Evolutionary conservation across 805 yeast genomes (phyloP), one percentile per base, ranked within the genome.

Genomic region (Barnettozyma pratensis): DNA sequence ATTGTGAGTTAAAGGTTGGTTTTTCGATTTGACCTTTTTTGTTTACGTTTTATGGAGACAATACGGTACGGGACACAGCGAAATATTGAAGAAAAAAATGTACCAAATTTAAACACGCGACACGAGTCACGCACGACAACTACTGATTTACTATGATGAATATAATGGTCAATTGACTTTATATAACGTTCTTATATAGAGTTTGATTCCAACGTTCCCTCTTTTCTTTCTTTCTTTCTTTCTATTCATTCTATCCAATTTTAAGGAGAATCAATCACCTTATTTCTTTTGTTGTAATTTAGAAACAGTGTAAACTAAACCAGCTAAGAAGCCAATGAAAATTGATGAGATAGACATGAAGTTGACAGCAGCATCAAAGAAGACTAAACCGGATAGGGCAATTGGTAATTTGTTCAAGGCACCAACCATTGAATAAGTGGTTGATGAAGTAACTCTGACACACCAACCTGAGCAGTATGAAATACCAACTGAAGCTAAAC

Each of bases 381-480:
- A 92, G 58, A 94, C 65, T 68, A 94, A 80, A 39, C 99, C 99
- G 37, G 96, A 84, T 51, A 94, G 77, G 12, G 99, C 99, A 64
- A 94, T 89, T 65, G 99, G 99, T 62, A 94, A 82, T 74, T 94
- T 94, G 81, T 94, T 94, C 70, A 94, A 80, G 47, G 99, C 99
- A 69, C 99, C 99, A 51, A 94, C 98, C 99, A 94, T 94, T 47
- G 97, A 89, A 75, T 94, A 94, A 48, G 99, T 94, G 48, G 99
- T 94, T 29, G 98, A 91, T 26, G 97, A 89, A 40, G 99, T 94
- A 55, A 94, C 98, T 75, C 99, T 88, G 57, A 94, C 96, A 80
- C 99, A 94, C 99, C 99, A 94, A 53, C 97, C 99, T 10, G 98
- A 90, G 71, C 97, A 89, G 80, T 94, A 94, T 41, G 98, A 92